phyloP scores from a whole-genome alignment of 208 protist genomes.

The Novymonas esmeraldas region DNA sequence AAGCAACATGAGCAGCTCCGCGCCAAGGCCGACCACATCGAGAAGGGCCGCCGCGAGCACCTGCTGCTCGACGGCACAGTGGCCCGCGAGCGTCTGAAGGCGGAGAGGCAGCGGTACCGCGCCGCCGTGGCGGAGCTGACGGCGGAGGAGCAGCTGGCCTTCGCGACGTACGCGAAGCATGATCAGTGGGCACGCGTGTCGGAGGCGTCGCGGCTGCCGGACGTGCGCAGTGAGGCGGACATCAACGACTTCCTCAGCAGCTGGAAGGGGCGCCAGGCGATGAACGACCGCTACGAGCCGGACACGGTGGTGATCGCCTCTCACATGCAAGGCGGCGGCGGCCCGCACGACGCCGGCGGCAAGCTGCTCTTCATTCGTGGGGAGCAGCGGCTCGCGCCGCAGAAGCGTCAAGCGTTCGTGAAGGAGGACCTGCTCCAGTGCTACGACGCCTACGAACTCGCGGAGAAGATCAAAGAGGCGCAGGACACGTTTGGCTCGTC shows the following conservation, averaged over 20 bases:
- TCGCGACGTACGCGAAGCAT: conserved; percentile 84
- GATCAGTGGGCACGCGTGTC: conserved; percentile 67
- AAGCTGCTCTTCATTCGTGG: conserved; percentile 52
- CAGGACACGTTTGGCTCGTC: conserved; percentile 36
- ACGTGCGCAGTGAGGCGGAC: conserved; percentile 77
- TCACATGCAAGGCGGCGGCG: not conserved
- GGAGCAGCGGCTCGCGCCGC: conserved; percentile 59
- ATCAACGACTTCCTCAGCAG: conserved; percentile 90
- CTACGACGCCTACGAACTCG: conserved; percentile 74
- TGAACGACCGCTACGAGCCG: conserved; percentile 25
- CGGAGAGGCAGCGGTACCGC: conserved; percentile 49
- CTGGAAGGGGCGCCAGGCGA: conserved; percentile 67
- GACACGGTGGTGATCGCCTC: conserved; percentile 44
- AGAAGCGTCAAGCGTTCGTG: conserved; percentile 47
- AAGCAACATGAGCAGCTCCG: conserved; percentile 85
- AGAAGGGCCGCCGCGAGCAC: conserved; percentile 59
- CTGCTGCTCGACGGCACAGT: conserved; percentile 48
- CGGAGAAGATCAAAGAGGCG: conserved; percentile 63
- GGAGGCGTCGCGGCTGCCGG: conserved; percentile 70
- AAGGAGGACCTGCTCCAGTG: conserved; percentile 66
- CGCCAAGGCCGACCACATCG: conserved; percentile 43
- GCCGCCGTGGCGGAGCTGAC: conserved; percentile 40
- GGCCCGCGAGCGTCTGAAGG: conserved; percentile 64
- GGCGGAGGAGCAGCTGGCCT: conserved; percentile 64
- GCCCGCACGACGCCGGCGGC: too few species aligned